Conservation (phyloP, 352 stramenopile genomes). For the Phytophthora quininea region DNA sequence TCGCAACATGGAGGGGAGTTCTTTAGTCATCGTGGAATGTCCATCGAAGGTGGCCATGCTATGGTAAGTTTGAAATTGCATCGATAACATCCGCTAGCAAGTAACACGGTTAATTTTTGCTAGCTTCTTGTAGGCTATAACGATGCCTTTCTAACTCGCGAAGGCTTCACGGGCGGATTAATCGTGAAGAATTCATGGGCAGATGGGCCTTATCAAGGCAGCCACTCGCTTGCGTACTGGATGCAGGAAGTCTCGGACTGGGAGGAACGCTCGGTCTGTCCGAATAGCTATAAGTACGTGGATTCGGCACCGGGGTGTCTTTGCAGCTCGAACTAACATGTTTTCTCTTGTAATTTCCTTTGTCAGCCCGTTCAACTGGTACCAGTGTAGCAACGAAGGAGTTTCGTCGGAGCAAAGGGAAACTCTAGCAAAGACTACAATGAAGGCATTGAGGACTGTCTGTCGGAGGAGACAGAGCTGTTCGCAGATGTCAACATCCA, state of each 20-base stretch:
- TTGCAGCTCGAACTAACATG: background rate
- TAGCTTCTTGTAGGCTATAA: conserved; percentile 84
- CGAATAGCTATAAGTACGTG: conserved; percentile 81
- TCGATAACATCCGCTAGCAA: too few relatives aligned
- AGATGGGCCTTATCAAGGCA: conserved; percentile 67
- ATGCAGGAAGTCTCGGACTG: conserved; percentile 85
- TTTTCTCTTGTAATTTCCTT: conserved; percentile 9
- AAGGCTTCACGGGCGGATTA: conserved; percentile 74
- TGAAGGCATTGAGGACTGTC: conserved; percentile 56
- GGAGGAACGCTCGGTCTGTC: conserved; percentile 79
- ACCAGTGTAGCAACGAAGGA: conserved; percentile 74
- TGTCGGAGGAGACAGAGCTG: conserved; percentile 67
- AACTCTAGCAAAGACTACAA: conserved; percentile 56
- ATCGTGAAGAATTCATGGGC: conserved; percentile 84
- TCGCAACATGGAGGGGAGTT: conserved; percentile 88
- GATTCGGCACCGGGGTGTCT: background rate
- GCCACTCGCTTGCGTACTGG: conserved; percentile 80
- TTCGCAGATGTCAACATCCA: conserved; percentile 80
- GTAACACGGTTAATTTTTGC: background rate
- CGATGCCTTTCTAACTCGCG: conserved; percentile 72
- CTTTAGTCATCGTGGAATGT: conserved; percentile 81
- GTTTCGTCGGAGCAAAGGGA: conserved; percentile 37
- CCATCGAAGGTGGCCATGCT: conserved; percentile 77
- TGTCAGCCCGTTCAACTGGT: conserved; percentile 79
- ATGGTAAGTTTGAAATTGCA: conserved; percentile 51